Evolutionary conservation across 1,284 basidiomycete species (phyloP), one percentile per base, ranked within the genome.

Genomic region (Papiliotrema flavescens): DNA sequence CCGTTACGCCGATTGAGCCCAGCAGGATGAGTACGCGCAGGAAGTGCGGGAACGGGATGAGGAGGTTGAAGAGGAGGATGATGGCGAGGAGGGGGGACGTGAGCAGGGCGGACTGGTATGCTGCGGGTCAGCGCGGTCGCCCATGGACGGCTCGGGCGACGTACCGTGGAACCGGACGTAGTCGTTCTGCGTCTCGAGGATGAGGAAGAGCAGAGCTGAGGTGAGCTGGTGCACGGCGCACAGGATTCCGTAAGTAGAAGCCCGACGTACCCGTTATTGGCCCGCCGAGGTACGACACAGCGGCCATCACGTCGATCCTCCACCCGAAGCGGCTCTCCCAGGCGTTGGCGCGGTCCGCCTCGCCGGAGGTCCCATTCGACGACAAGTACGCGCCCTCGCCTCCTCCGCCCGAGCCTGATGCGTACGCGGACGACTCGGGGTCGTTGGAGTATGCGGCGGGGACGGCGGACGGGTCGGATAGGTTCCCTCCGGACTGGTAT

Each of bases 131-230:
- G 51, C 49, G 14, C 7, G 15, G 19, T 35, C 2, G 15, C 13
- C 34, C 39, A 45, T 28, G 11, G 32, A 53, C 15, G 19, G 15
- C 22, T 5, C 24, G 26, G 69, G n/a, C n/a, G n/a, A n/a, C 82
- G 64, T 55, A 87, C 87, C 85, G 69, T 89, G 87, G 72, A 89
- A 89, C 53, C 88, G 83, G 59, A 89, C 84, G 64, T 84, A 88
- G 74, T 89, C 87, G 63, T 88, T 89, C 61, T 84, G 82, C 9
- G 85, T 90, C 72, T 90, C 88, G 20, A 85, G 61, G n/a, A 89
- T 82, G 8, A 90, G 80, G 41, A 90, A 76, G 0, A 80, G 34
- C 26, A 89, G 73, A 2, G 87, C 88, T 89, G 59, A 7, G 19
- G 24, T 20, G 40, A 42, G 41, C 46, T 36, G 43, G 46, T 2